Base-by-base conservation (phyloP, 140 eudicot genomes). In the Erigeron philadelphicus region DNA sequence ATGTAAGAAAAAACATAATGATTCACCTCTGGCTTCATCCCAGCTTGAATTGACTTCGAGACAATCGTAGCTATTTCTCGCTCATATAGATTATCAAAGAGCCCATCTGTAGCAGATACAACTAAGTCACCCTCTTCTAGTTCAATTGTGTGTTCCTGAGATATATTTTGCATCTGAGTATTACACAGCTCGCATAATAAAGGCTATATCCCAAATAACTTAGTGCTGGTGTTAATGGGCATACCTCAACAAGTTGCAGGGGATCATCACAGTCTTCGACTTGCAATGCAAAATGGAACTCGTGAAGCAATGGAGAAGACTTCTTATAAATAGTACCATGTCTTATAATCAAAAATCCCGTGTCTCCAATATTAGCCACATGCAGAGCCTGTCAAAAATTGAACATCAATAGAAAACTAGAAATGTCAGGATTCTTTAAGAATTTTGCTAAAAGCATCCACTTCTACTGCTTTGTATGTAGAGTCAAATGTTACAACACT, bases 341-440 rank as follows among this genome's bases (percentile, higher is more conserved):
- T 64, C 98, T 81, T 21, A 92, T 64, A 48, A 88, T 71, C 11
- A 86, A 46, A 76, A 92, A 86, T 67, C 96, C 96, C 0, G 96
- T 74, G 84, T 92, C 90, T 67, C 98, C 98, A 71, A 92, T 76
- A 84, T 92, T 88, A 72, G 90, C 96, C 78, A 82, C 96, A 44
- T 81, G 92, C 70, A 92, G 95, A 73, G 72, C 83, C 98, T 91
- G 85, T 59, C 60, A 62, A 44, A 61, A 45, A 41, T 50, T 66
- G 11, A 17, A 21, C 47, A n/a, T 61, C 23, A 61, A 11, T 10
- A 6, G 10, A 9, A 58, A 21, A 61, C 11, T 10, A 6, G 10
- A 31, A 55, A 55, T 55, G 61, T 23, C 17, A 55, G 35, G 31
- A 55, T 15, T 54, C 8, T 54, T 23, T 16, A 9, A 3, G 50